phyloP scores from a whole-genome alignment of 352 stramenopile species.

The Phytophthora macrochlamydospora region DNA sequence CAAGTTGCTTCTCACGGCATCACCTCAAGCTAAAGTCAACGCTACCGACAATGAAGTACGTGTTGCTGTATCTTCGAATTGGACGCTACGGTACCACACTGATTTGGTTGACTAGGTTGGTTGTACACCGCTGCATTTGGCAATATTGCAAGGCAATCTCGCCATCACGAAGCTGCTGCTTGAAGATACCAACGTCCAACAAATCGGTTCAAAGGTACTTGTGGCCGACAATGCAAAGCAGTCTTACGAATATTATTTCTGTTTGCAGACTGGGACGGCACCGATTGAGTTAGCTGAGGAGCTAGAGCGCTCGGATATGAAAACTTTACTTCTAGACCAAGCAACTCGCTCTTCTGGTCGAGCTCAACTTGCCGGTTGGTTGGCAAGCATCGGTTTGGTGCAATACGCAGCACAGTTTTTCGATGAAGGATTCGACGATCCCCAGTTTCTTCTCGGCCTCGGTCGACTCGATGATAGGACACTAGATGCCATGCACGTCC shows the following conservation, averaged over 20 bases:
- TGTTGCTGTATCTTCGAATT: background rate
- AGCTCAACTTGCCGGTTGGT: slow-evolving; percentile 59
- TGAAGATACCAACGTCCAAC: slow-evolving; percentile 36
- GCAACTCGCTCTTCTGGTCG: slow-evolving; percentile 30
- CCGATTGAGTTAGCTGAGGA: slow-evolving; percentile 60
- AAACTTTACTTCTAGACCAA: slow-evolving; percentile 43
- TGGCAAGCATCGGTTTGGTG: slow-evolving; percentile 74
- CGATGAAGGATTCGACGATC: slow-evolving; percentile 69
- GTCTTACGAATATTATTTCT: background rate
- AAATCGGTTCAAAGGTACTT: slow-evolving; percentile 52
- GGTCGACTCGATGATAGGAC: slow-evolving; percentile 50
- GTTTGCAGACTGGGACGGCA: slow-evolving; percentile 52
- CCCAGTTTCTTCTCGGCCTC: slow-evolving; percentile 52
- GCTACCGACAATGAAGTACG: slow-evolving; percentile 40
- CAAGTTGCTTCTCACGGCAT: slow-evolving; percentile 46
- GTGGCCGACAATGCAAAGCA: background rate
- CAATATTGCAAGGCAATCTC: slow-evolving; percentile 51
- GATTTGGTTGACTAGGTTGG: slow-evolving; percentile 38
- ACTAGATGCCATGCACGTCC: slow-evolving; percentile 65
- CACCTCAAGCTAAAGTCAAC: slow-evolving; percentile 22
- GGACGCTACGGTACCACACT: no score
- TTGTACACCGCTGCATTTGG: slow-evolving; percentile 65
- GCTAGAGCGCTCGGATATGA: slow-evolving; percentile 39
- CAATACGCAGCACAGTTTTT: slow-evolving; percentile 59
- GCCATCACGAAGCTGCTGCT: slow-evolving; percentile 63